Evolutionary conservation across 192 early-diverging fungal genomes (phyloP), one percentile per base, ranked within the genome.

Genomic region (Podila verticillata): DNA sequence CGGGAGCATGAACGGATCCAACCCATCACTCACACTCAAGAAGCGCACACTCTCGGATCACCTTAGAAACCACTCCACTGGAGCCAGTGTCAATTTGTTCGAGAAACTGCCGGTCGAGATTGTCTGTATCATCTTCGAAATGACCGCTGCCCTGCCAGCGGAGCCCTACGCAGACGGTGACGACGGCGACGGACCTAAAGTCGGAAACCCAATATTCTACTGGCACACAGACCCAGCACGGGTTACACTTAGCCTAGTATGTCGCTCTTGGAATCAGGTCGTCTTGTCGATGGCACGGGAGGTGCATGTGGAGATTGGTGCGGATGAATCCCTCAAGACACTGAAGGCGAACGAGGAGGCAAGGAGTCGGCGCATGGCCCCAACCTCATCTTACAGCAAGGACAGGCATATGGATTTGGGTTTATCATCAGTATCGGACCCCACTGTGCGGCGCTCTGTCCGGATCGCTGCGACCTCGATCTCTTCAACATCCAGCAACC

Each of bases 201-300:
- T 32, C 3, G 65, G 58, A 10, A 73, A 66, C 57, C 65, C 64
- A 8, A 44, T 73, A 5, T 19, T 34, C 10, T 73, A 62, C 26
- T 73, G 72, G 72, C 39, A 73, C 19, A 54, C 36, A 58, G 64
- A 73, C 35, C 72, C 30, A 8, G 51, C 49, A 12, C 57, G 72
- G 7, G 34, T 57, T 4, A 24, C 54, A 19, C 58, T 73, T 8
- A 64, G 72, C 29, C 59, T 66, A 10, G 72, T 73, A 3, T 73
- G 72, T 30, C 72, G 65, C 7, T 29, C 63, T 22, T 73, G 72
- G 72, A 73, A 73, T 32, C 51, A 66, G 15, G 61, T 64, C 2
- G 66, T 73, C 19, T 58, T 73, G 17, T 57, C 58, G 1, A 73
- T 73, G 72, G 72, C 72, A n/a, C 30, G 64, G 34, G 72, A 73